Conservation (phyloP, 2,329 filamentous ascomycete genomes). For the Trichothecium sympodiale region DNA sequence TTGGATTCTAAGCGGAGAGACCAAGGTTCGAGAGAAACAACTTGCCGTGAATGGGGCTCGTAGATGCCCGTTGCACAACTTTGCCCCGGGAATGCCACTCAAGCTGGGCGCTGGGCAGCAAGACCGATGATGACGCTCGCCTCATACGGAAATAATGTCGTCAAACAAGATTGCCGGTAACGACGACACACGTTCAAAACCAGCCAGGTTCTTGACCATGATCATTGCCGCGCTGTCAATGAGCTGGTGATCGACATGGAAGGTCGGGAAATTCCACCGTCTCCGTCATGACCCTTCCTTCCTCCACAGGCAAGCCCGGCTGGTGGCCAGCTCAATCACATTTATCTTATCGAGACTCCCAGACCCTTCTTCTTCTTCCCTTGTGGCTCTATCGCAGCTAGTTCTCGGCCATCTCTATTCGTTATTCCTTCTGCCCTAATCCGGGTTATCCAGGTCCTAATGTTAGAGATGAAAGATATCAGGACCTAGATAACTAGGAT, state of each 20-base stretch:
- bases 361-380: too few relatives aligned
- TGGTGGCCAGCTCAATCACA: slow-evolving; percentile 84
- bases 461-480: too few relatives aligned
- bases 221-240: slow-evolving; percentile 96
- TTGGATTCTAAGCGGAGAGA: slow-evolving; percentile 47
- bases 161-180: slow-evolving; percentile 93
- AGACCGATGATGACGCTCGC: slow-evolving; percentile 91
- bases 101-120: too few relatives aligned
- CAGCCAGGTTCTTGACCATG: slow-evolving; percentile 78
- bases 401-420: too few relatives aligned
- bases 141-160: slow-evolving; percentile 92
- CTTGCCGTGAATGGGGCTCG: slow-evolving; percentile 89
- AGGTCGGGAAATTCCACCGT: slow-evolving; percentile 86
- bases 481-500: too few relatives aligned
- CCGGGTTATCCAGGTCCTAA: too few relatives aligned
- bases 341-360: slow-evolving; percentile 95
- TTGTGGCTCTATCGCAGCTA: too few relatives aligned
- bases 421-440: too few relatives aligned
- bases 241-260: slow-evolving; percentile 77
- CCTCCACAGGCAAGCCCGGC: slow-evolving; percentile 79
- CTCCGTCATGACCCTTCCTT: slow-evolving; percentile 76
- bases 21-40: too few relatives aligned
- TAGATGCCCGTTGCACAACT: slow-evolving; percentile 87
- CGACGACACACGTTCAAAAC: slow-evolving; percentile 80
- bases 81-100: slow-evolving; percentile 71